Evolutionary conservation across 495 filamentous ascomycete species (phyloP), one percentile per base, ranked within the genome.

Genomic region (Talaromyces nanjingensis): DNA sequence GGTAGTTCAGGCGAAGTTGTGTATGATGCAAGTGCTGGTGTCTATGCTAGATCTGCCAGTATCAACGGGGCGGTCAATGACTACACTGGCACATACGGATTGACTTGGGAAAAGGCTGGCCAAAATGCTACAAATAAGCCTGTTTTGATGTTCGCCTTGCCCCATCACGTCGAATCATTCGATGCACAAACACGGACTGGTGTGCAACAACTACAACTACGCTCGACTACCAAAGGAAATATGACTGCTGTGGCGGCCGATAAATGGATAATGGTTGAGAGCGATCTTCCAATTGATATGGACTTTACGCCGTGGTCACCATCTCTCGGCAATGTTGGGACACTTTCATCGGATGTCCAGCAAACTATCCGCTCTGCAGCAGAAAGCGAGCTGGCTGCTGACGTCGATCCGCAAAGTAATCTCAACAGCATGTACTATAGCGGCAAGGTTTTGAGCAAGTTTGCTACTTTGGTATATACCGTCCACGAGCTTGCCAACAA

Each of bases 381-480:
- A 2, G 72, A 76, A 3, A 77, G 78, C 11, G 94, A 98, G 73
- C 73, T 96, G 0, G 74, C 81, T 8, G 85, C 96, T 71, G 82
- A 93, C 68, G 88, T 97, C 59, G 69, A 76, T 24, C 70, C 73
- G 5, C 89, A 96, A 70, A 86, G 86, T 4, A 83, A 94, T 64
- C 80, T 92, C 34, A 83, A 96, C 71, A 96, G 89, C 65, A 96
- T 97, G 89, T 98, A 98, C 74, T 98, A 90, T 71, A 88, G 89
- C 66, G 93, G 93, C 66, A 98, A 98, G 84, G 91, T 88, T 0
- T 76, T 97, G 8, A 90, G 89, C 66, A 97, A 97, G 69, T 96
- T 94, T 72, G 93, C 92, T 4, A 79, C 76, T 14, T 77, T 94
- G 24, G 77, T 90, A 47, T 88, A 90, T 71, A 85, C 86, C 0